Conservation (phyloP, 305 asterid genomes). For the Fraxinus dipetala region DNA sequence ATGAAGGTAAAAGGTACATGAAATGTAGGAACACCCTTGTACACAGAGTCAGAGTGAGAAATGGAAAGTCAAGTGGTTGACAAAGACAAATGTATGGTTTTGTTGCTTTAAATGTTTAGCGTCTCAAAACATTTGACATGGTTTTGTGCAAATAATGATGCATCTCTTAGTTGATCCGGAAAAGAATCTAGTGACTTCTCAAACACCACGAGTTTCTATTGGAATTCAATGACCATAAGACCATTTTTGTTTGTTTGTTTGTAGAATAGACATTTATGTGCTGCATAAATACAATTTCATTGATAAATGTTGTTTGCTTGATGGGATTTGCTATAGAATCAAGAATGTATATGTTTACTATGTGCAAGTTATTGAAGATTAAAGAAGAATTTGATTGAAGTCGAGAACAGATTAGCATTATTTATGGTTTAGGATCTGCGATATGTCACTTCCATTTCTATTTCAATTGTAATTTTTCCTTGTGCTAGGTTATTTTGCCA, state of each 20-base stretch:
- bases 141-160: background rate
- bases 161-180: background rate
- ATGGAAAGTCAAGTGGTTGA: background rate
- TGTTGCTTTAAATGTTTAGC: background rate
- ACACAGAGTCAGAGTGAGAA: background rate
- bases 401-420: background rate
- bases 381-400: background rate
- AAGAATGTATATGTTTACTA: background rate
- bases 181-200: background rate
- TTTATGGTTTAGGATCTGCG: background rate
- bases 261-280: background rate
- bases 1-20: background rate
- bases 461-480: background rate
- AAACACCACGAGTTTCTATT: background rate
- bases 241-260: background rate
- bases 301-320: background rate
- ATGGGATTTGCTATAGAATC: background rate
- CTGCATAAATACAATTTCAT: background rate
- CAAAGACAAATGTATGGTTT: background rate
- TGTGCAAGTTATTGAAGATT: background rate
- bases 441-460: background rate
- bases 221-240: background rate
- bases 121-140: background rate
- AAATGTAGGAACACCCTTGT: background rate
- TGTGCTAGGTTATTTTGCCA: background rate